phyloP scores from a whole-genome alignment of 169 alveolate species.

The Plasmodium chabaudi region DNA sequence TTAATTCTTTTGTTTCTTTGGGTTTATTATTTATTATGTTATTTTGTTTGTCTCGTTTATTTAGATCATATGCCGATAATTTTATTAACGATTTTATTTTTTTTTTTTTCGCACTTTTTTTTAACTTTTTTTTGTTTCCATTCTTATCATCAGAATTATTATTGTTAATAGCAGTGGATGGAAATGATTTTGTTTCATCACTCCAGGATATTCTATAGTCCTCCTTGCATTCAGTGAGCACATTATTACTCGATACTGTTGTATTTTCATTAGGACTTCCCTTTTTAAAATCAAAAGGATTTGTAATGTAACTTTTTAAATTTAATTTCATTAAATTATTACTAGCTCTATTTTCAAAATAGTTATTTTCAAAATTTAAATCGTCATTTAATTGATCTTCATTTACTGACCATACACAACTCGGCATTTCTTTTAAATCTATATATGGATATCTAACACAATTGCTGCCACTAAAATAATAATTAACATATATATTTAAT shows the following conservation, averaged over 20 bases:
- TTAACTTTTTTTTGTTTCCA: background rate
- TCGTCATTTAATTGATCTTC: conserved; percentile 46
- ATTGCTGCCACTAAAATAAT: conserved; percentile 56
- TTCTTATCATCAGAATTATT: background rate
- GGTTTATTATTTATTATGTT: background rate
- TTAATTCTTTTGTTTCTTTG: conserved; percentile 29
- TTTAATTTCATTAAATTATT: conserved; percentile 30
- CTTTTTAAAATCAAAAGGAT: conserved; percentile 59
- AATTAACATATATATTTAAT: conserved; percentile 60
- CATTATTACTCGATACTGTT: conserved; percentile 2
- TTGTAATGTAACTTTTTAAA: conserved; percentile 60
- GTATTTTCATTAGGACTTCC: conserved; percentile 28
- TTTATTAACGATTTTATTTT: conserved; percentile 19
- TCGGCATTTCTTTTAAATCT: conserved; percentile 52
- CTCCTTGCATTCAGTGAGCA: conserved; percentile 28
- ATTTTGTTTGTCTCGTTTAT: conserved; percentile 10
- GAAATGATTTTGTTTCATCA: too few relatives aligned
- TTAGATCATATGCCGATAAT: conserved; percentile 52
- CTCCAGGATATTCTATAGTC: conserved; percentile 11
- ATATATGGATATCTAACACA: conserved; percentile 56
- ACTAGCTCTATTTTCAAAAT: conserved; percentile 49
- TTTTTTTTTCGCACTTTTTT: background rate
- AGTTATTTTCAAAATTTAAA: conserved; percentile 48
- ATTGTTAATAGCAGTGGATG: background rate
- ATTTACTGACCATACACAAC: conserved; percentile 36